Percentiles rank a stretch among this genome's conserved stretches.
These are phyloP conservation scores for Sarcomyxa edulis DNA, from an alignment of 768 basidiomycete genomes.

Conservation along the genomic window DNA sequence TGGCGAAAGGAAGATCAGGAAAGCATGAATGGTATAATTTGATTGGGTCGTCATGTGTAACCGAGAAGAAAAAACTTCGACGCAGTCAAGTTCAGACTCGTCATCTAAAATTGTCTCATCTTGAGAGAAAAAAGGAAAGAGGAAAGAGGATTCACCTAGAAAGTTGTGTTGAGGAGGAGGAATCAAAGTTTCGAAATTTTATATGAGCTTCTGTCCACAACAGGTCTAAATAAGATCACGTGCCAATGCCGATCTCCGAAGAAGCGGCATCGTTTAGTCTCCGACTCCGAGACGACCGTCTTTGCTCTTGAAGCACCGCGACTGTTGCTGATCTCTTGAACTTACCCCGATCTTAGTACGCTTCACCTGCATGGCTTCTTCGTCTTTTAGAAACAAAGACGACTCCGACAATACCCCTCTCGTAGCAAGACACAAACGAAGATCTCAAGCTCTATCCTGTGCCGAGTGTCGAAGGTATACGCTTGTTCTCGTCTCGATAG, in stretches of 20 bases:
- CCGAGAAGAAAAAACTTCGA: conserved; percentile 56
- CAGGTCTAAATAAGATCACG: too few relatives aligned
- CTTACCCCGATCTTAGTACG: too few relatives aligned
- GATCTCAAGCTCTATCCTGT: conserved; percentile 54
- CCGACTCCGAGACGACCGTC: too few relatives aligned
- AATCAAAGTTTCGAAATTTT: neutral
- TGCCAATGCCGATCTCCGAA: too few relatives aligned
- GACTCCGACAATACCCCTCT: conserved; percentile 23
- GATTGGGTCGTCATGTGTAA: conserved; percentile 58
- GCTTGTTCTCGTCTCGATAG: conserved; percentile 9
- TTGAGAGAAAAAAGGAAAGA: conserved; percentile 14
- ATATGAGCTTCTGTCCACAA: too few relatives aligned
- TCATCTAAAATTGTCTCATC: conserved; percentile 48
- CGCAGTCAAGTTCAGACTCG: conserved; percentile 71
- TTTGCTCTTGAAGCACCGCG: too few relatives aligned
- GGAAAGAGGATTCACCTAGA: conserved; percentile 15
- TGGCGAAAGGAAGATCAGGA: conserved; percentile 50
- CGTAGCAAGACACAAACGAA: conserved; percentile 41
- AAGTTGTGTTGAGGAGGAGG: conserved; percentile 11
- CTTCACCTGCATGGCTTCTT: conserved; percentile 13
- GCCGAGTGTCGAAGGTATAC: conserved; percentile 64
- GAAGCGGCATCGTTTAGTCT: too few relatives aligned
- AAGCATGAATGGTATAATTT: conserved; percentile 90
- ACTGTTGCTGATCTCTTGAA: too few relatives aligned
- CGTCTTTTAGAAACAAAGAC: conserved; percentile 17